phyloP scores from a whole-genome alignment of 2,329 filamentous ascomycete genomes.

The Talaromyces amestolkiae region DNA sequence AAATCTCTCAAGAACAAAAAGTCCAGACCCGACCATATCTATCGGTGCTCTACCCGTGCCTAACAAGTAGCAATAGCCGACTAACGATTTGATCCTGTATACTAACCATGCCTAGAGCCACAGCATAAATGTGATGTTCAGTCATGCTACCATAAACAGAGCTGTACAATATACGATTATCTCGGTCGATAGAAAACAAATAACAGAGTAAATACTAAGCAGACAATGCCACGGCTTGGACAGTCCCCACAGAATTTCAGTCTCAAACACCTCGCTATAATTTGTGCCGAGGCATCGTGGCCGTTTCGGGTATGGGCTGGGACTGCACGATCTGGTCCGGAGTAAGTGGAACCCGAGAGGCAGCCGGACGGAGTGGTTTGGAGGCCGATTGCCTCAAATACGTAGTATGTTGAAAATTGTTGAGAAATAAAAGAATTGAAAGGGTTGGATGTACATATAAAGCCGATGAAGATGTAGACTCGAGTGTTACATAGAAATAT shows the following conservation, averaged over 20 bases:
- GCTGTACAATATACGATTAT: neutral
- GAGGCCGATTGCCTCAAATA: neutral
- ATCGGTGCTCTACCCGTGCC: neutral
- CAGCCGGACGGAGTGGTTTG: neutral
- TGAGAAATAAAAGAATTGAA: neutral
- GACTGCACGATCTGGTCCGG: neutral
- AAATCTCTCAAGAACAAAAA: neutral
- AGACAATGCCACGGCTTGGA: neutral
- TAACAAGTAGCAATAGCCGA: neutral
- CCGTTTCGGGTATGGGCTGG: constrained; percentile 2
- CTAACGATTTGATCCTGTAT: neutral
- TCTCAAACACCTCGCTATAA: neutral
- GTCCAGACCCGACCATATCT: neutral
- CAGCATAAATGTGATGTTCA: neutral
- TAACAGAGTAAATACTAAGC: neutral
- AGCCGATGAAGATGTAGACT: neutral
- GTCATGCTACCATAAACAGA: neutral
- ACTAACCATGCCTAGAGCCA: neutral
- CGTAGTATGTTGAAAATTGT: too few relatives aligned
- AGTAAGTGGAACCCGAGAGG: neutral
- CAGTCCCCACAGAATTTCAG: neutral
- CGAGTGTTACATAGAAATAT: neutral
- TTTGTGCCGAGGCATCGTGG: constrained; percentile 7
- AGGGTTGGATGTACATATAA: neutral
- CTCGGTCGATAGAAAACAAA: neutral